These are phyloP conservation scores for Aspergillus melleus DNA, from an alignment of 2,329 filamentous ascomycete genomes.

Conservation along the genomic window DNA sequence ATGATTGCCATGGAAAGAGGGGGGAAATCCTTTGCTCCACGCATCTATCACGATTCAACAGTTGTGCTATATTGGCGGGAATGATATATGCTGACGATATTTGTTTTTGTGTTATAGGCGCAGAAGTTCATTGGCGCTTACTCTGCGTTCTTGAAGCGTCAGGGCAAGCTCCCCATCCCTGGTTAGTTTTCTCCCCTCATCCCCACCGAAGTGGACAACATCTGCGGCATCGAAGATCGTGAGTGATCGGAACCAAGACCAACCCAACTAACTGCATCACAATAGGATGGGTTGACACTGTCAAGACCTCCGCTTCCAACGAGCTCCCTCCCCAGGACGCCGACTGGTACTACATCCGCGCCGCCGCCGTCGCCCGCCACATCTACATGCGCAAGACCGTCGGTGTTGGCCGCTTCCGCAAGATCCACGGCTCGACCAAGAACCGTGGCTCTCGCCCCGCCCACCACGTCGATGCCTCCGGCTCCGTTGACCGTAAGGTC, in stretches of 20 bases:
- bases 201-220: background rate
- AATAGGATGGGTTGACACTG: conserved; percentile 95
- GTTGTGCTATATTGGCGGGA: background rate
- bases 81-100: conserved; percentile 18
- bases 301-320: conserved; percentile 96
- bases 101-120: conserved; percentile 46
- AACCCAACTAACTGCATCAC: background rate
- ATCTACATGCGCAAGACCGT: conserved; percentile 99
- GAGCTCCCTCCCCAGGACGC: conserved; percentile 97
- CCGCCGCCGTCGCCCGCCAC: conserved; percentile 93
- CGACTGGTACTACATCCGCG: conserved; percentile 93
- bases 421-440: conserved; percentile 94
- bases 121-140: conserved; percentile 69
- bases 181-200: conserved; percentile 49
- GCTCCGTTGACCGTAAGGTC: conserved; percentile 95
- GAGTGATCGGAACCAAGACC: background rate
- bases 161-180: conserved; percentile 70
- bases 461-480: conserved; percentile 93
- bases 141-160: conserved; percentile 69
- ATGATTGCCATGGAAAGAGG: background rate
- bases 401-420: conserved; percentile 95
- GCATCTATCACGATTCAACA: background rate
- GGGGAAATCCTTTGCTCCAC: background rate
- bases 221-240: conserved; percentile 3
- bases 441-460: conserved; percentile 91